Conservation (phyloP, 148 eudicot genomes). For the Cornus florida region DNA sequence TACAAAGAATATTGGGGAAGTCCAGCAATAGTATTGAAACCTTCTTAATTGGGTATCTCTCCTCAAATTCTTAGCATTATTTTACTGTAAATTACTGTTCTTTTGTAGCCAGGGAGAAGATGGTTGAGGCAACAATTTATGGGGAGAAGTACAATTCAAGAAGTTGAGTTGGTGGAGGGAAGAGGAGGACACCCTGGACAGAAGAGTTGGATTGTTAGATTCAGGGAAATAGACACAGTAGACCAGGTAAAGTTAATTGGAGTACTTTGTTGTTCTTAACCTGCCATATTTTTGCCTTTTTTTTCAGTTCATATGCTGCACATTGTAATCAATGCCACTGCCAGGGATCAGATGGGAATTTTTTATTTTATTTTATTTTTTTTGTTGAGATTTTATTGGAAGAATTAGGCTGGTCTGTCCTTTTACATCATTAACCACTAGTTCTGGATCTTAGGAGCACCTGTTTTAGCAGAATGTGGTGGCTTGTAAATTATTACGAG, state of each 20-base stretch:
- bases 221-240: constrained; percentile 54
- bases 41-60: constrained; percentile 3
- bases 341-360: background rate
- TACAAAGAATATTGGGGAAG: constrained; percentile 18
- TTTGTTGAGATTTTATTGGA: background rate
- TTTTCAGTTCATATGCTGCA: background rate
- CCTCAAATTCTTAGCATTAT: constrained; percentile 4
- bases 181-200: constrained; percentile 70
- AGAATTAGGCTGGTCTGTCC: background rate
- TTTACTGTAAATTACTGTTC: constrained; percentile 16
- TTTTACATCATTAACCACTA: background rate
- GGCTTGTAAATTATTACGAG: no score
- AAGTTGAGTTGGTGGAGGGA: constrained; percentile 77
- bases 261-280: background rate
- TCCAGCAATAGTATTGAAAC: constrained; percentile 2
- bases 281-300: constrained; percentile 4
- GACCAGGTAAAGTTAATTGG: constrained; percentile 57
- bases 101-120: constrained; percentile 79
- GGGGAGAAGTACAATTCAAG: constrained; percentile 63
- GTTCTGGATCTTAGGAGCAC: background rate
- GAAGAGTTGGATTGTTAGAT: constrained; percentile 77
- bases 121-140: constrained; percentile 74
- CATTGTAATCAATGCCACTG: background rate
- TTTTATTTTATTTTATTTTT: background rate
- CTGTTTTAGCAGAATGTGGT: background rate